Evolutionary conservation across 768 basidiomycete species (phyloP), one percentile per base, ranked within the genome.

Genomic region (Leccinum variicolor): DNA sequence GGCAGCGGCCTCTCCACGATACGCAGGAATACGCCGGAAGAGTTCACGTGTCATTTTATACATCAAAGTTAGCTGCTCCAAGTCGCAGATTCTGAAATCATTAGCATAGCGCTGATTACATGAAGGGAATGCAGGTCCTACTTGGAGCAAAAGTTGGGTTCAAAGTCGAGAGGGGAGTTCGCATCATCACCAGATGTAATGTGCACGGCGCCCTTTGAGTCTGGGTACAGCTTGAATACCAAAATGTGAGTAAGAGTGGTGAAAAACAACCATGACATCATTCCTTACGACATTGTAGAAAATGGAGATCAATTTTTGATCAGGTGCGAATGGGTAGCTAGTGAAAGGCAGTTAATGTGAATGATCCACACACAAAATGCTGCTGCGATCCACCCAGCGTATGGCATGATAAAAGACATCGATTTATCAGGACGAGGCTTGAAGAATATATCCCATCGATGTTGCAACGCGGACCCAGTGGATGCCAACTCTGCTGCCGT

Each of bases 1-100:
- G 0, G 21, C 11, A 14, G 55, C 21, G 1, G 55, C 52, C 43
- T 68, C 69, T 29, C 69, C 69, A 0, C 66, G 65, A 54, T 66
- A 69, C 5, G 52, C 50, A 6, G 72, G 63, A 79, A 85, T 81
- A 15, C 86, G 81, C 36, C 86, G 79, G 2, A 74, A 72, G 8
- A 83, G 60, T 69, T 88, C 85, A 1, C 85, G 76, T 4, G 66
- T 54, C 55, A 76, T 77, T 61, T 87, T 88, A 67, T 86, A 87
- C 0, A 65, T 74, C 75, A 81, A 81, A 53, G 72, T 73, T 46
- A 85, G 59, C 23, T 77, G 69, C 1, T 66, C 75, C 4, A 87
- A 19, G 63, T 84, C 82, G 8, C 74, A 26, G 2, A 53, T 29
- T 33, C 69, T 69, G 39, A 19, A 1, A 2, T 15, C 7, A 9